Conservation (phyloP, 495 filamentous ascomycete genomes). For the Friedmanniomyces simplex region DNA sequence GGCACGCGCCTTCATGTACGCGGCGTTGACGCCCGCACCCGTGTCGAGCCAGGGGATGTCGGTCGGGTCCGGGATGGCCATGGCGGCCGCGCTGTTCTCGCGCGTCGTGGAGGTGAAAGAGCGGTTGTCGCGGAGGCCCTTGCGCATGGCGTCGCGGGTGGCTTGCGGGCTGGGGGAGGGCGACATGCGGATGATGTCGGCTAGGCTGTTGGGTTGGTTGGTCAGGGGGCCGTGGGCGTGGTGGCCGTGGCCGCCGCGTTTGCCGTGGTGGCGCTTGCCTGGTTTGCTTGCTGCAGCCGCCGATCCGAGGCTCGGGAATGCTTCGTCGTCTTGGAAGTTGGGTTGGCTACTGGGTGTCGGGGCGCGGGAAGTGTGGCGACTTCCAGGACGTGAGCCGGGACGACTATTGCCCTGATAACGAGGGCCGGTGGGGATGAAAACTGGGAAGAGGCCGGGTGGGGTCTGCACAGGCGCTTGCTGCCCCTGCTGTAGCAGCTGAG, state of each 20-base stretch:
- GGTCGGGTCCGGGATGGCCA: constrained; percentile 74
- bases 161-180: constrained; percentile 28
- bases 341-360: constrained; percentile 52
- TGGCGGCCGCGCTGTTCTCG: constrained; percentile 69
- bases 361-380: constrained; percentile 68
- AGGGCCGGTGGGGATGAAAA: constrained; percentile 16
- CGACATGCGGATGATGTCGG: constrained; percentile 54
- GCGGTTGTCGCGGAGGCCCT: constrained; percentile 17
- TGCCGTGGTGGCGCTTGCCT: constrained; percentile 83
- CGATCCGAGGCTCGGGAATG: constrained; percentile 86
- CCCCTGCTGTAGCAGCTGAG: constrained; percentile 7
- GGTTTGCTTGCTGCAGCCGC: constrained; percentile 52
- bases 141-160: constrained; percentile 36
- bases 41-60: constrained; percentile 97
- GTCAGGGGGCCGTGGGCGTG: constrained; percentile 45
- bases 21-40: constrained; percentile 78
- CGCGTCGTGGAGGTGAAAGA: constrained; percentile 34
- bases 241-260: constrained; percentile 67
- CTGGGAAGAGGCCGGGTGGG: constrained; percentile 51
- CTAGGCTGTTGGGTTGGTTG: constrained; percentile 68
- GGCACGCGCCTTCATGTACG: constrained; percentile 85
- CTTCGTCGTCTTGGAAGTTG: constrained; percentile 84
- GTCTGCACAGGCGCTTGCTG: constrained; percentile 18
- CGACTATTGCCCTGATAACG: constrained; percentile 34
- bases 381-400: constrained; percentile 74